Base-by-base conservation (phyloP, 106 monocot species). In the Allium fistulosum region DNA sequence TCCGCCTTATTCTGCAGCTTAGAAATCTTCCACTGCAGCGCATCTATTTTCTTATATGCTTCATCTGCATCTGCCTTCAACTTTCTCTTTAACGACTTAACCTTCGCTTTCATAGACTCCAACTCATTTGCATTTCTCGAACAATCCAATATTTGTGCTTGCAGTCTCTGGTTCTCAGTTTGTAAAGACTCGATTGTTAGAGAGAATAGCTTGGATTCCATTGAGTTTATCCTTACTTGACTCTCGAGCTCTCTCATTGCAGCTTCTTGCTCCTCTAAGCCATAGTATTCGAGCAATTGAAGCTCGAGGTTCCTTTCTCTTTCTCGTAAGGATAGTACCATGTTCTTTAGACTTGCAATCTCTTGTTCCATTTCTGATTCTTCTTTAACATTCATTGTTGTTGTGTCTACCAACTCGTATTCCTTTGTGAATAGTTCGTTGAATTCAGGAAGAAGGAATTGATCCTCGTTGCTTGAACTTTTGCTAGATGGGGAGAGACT, bases 191-290 rank as follows among this genome's bases (percentile, higher is more conserved):
- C 82, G 2, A 85, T 78, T 72, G 78, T 82, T 26, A 82, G 51
- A 28, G 67, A 28, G 72, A 75, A 80, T 8, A 92, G 49, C 76
- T 85, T 69, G 1, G 85, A 49, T 51, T 92, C 84, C 48, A 82
- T 61, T 14, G 53, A 51, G 49, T 74, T 81, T 7, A 92, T 75
- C 80, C 79, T 85, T 57, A 80, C 47, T 58, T 82, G 87, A 71
- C 62, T 88, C 67, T 85, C 80, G 10, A 88, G 91, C 72, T 87
- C 81, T 59, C 76, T 84, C 62, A 84, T 17, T 2, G 76, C 74
- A 9, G 68, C 52, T 37, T 79, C 81, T 26, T 77, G 76, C 69
- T 87, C 86, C 56, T 83, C 66, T 17, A 79, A 12, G 26, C 73
- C 76, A 27, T 70, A 72, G 27, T 76, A 83, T 59, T 83, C 76